Evolutionary conservation across 78 protist species (phyloP), one percentile per base, ranked within the genome.

Genomic region (Tieghemostelium lacteum): DNA sequence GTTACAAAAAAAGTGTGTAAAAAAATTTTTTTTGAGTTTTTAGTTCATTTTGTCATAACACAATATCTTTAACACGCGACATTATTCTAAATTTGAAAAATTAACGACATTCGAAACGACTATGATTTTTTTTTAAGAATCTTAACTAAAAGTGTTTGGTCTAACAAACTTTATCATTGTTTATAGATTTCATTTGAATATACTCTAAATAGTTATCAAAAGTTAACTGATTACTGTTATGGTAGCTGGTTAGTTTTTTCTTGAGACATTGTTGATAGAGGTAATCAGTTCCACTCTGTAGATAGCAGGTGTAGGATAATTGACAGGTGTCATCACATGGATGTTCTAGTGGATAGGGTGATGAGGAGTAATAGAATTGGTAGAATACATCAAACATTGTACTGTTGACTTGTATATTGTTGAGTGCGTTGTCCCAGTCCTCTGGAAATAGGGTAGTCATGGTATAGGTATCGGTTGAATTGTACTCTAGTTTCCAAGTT

Each of bases 401-500:
- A 0, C 14, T 0, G 24, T 33, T 29, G 0, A 67, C 10, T 10
- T 17, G 22, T 20, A 83, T 39, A 10, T 58, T 36, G 33, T 37
- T 24, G 34, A 69, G 17, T 6, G 40, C 80, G 7, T 34, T 8
- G 57, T 69, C 60, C 91, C 75, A 67, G 12, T 26, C n/a, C 16
- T 16, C 31, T 4, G 91, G 71, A 3, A 73, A 67, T 37, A 83
- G 61, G 31, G 52, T 26, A 34, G 67, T 28, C 66, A 83, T 83
- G 22, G 29, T 29, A 64, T 58, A 83, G 26, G 63, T 26, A 0
- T 7, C 31, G 26, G 91, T 83, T 4, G 78, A 60, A n/a, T 83
- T 83, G 61, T 83, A 83, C 16, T 69, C 71, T 12, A 83, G 70
- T 29, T 24, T 5, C 91, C 91, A 83, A 2, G 26, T 66, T 20